Evolutionary conservation across 805 yeast species (phyloP), one percentile per base, ranked within the genome.

Genomic region (Teunomyces panamensis): DNA sequence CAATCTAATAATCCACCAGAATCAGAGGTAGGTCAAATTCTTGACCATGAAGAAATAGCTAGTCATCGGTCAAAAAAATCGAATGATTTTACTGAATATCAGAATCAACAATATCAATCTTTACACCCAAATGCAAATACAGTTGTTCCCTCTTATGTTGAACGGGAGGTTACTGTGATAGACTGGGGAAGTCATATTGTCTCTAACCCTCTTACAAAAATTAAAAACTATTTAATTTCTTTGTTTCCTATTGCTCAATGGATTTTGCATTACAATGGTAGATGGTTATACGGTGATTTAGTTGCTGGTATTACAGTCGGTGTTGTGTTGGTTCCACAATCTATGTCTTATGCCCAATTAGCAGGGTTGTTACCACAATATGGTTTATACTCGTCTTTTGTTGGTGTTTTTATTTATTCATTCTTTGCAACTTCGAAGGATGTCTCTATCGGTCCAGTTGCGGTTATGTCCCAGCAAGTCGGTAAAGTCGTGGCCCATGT

Each of bases 381-480:
- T 58, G 97, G 97, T 43, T 78, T 91, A 42, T 91, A 91, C 68
- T 88, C 97, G 10, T 87, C 96, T 0, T 91, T 91, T 60, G 84
- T 91, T 42, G 97, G 97, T 62, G 96, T 90, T 9, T 78, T 89
- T 60, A 80, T 87, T 45, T 91, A 91, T 66, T 85, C 96, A 43
- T 79, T 91, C 58, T 91, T 91, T 68, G 97, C 97, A 10, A 91
- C 97, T 10, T 87, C 96, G 20, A 91, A 91, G 67, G 97, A 91
- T 74, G 96, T 91, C 33, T 86, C 95, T 51, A 90, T 91, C 58
- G 97, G 97, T 26, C 97, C 97, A 9, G 97, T 91, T 32, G 97
- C 97, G 9, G 97, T 91, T 48, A 90, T 91, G 96, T 87, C 96
- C 11, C 65, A 82, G 54, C 91, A 89, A 64, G 89, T 88, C 30